phyloP scores from a whole-genome alignment of 1,284 basidiomycete genomes.

The Somion occarium region DNA sequence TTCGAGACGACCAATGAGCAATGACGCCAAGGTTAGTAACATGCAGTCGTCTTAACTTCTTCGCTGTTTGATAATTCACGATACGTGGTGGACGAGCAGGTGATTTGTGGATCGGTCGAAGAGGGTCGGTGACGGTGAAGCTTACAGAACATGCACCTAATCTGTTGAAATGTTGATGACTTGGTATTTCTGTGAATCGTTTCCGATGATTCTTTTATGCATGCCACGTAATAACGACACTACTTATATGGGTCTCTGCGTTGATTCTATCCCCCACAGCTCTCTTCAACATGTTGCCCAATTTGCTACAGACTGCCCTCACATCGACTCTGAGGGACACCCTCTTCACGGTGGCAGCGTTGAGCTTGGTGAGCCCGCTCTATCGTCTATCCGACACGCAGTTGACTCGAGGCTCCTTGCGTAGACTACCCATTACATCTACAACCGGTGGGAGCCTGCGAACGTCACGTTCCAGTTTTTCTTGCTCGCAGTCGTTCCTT shows the following conservation, averaged over 20 bases:
- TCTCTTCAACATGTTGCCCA: not conserved
- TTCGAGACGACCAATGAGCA: too few species aligned
- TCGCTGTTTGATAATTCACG: too few species aligned
- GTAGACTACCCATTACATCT: constrained; percentile 10
- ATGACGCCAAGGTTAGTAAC: too few species aligned
- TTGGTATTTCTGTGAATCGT: not conserved
- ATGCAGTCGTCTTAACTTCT: too few species aligned
- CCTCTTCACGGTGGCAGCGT: not conserved
- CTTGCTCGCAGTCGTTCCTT: constrained; percentile 5
- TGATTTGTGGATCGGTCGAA: too few species aligned
- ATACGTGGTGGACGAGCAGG: too few species aligned
- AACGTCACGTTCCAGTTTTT: not conserved
- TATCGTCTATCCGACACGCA: not conserved
- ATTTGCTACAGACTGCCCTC: not conserved
- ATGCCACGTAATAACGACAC: not conserved
- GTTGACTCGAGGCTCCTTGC: not conserved
- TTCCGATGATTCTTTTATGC: not conserved
- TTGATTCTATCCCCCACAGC: not conserved
- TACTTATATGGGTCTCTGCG: not conserved
- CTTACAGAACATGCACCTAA: too few species aligned
- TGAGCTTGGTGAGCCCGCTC: not conserved
- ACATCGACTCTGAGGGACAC: not conserved
- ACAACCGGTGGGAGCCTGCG: constrained; percentile 12
- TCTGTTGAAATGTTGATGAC: too few species aligned
- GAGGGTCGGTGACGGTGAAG: too few species aligned